phyloP scores from a whole-genome alignment of 2,329 filamentous ascomycete species.

The Exophiala phaeomuriformis region DNA sequence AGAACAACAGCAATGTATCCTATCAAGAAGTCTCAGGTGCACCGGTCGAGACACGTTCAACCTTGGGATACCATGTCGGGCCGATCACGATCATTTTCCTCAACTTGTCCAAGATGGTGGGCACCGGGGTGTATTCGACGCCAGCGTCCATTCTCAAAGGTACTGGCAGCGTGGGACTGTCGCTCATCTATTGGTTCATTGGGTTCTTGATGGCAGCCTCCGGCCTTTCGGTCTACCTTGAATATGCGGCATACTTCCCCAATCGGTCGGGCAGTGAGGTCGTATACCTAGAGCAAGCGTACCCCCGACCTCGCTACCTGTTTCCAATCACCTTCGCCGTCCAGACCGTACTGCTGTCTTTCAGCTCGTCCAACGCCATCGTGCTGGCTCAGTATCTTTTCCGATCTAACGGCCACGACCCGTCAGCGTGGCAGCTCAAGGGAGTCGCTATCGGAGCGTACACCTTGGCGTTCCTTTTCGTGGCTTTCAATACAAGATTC shows the following conservation, averaged over 20 bases:
- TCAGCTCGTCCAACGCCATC: constrained; percentile 59
- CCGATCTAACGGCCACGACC: constrained; percentile 46
- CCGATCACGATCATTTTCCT: constrained; percentile 52
- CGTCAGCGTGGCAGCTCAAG: constrained; percentile 58
- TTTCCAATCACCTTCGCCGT: constrained; percentile 60
- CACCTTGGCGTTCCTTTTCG: constrained; percentile 46
- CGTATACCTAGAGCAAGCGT: constrained; percentile 62
- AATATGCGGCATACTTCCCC: constrained; percentile 58
- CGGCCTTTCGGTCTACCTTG: constrained; percentile 54
- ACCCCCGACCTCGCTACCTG: constrained; percentile 56
- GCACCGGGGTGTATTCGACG: constrained; percentile 58
- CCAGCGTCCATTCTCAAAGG: constrained; percentile 50
- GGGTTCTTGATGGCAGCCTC: constrained; percentile 53
- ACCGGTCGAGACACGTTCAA: constrained; percentile 52
- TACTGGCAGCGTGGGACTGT: constrained; percentile 56
- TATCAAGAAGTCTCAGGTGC: constrained; percentile 58
- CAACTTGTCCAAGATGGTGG: constrained; percentile 57
- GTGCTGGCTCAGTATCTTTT: constrained; percentile 59
- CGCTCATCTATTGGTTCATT: constrained; percentile 58
- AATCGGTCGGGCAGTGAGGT: constrained; percentile 60
- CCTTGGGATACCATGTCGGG: constrained; percentile 54
- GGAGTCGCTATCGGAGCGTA: constrained; percentile 60
- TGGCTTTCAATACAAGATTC: constrained; percentile 51
- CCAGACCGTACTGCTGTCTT: constrained; percentile 56
- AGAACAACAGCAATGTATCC: constrained; percentile 43